phyloP scores from a whole-genome alignment of 2,329 filamentous ascomycete genomes.

The Exophiala phaeomuriformis region DNA sequence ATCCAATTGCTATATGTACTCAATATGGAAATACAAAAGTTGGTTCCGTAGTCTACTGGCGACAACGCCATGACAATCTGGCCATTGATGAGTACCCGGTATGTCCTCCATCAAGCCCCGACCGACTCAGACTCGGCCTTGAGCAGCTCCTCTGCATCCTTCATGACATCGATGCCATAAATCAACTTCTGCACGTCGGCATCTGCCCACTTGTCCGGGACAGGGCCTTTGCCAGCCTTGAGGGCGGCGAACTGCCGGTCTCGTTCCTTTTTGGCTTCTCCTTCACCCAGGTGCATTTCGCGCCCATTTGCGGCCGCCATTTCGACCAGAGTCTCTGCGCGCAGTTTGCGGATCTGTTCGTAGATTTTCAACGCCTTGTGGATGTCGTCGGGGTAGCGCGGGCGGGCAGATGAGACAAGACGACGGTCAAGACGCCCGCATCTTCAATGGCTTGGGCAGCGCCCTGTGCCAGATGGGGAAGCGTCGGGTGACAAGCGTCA shows the following conservation, averaged over 20 bases:
- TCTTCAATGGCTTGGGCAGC: conserved; percentile 61
- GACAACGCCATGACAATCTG: no score
- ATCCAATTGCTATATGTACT: no score
- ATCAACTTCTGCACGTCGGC: no score
- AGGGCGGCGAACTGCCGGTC: conserved; percentile 51
- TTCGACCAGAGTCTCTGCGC: conserved; percentile 52
- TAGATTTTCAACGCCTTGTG: conserved; percentile 50
- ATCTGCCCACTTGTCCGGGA: conserved; percentile 60
- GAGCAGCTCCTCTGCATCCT: no score
- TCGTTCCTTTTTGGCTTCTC: conserved; percentile 52
- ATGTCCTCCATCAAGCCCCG: no score
- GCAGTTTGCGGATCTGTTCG: conserved; percentile 49
- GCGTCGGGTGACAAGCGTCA: conserved; percentile 56
- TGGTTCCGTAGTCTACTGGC: no score
- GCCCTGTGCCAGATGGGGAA: conserved; percentile 58
- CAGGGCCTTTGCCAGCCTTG: conserved; percentile 41
- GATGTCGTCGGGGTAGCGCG: conserved; percentile 40
- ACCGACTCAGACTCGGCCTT: no score
- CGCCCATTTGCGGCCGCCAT: conserved; percentile 50
- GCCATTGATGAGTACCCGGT: no score
- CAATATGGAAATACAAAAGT: no score
- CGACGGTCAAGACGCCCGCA: conserved; percentile 49
- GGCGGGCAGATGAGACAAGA: conserved; percentile 42
- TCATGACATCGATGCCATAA: no score
- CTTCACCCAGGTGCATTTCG: conserved; percentile 51